phyloP scores from a whole-genome alignment of 2,329 filamentous ascomycete species.

The Raffaelea arxii region DNA sequence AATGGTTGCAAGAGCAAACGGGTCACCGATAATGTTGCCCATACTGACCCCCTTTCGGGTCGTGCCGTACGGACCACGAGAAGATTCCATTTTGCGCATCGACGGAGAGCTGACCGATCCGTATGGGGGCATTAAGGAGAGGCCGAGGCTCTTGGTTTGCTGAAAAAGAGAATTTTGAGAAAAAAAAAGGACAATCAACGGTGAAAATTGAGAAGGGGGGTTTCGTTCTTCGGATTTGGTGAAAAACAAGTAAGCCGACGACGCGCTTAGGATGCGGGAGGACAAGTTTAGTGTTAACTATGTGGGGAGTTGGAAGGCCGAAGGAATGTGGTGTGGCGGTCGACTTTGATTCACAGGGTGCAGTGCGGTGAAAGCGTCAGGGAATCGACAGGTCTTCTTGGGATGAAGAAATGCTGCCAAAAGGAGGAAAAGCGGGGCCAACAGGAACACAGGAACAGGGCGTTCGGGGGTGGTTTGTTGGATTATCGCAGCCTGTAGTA shows the following conservation, averaged over 20 bases:
- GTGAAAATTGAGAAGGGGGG: background rate
- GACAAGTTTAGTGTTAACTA: background rate
- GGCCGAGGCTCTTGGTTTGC: background rate
- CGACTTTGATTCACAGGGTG: no score
- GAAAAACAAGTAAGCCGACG: background rate
- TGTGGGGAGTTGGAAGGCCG: background rate
- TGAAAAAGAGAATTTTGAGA: background rate
- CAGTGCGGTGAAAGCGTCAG: no score
- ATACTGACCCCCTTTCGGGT: slow-evolving; percentile 56
- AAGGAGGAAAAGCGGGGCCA: background rate
- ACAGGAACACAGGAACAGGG: background rate
- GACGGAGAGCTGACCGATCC: slow-evolving; percentile 64
- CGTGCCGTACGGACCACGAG: slow-evolving; percentile 41
- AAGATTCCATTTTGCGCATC: slow-evolving; percentile 70
- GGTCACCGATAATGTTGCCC: slow-evolving; percentile 90
- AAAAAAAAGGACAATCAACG: slow-evolving; percentile 5
- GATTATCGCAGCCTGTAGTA: no score
- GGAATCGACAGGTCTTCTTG: background rate
- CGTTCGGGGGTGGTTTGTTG: background rate
- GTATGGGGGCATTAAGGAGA: slow-evolving; percentile 60
- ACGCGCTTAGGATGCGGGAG: slow-evolving; percentile 2
- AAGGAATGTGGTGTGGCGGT: background rate
- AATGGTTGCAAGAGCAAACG: slow-evolving; percentile 87
- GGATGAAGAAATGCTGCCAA: background rate
- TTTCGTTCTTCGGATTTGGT: no score